phyloP scores from a whole-genome alignment of 2,329 filamentous ascomycete species.

The Trichoderma sp. region DNA sequence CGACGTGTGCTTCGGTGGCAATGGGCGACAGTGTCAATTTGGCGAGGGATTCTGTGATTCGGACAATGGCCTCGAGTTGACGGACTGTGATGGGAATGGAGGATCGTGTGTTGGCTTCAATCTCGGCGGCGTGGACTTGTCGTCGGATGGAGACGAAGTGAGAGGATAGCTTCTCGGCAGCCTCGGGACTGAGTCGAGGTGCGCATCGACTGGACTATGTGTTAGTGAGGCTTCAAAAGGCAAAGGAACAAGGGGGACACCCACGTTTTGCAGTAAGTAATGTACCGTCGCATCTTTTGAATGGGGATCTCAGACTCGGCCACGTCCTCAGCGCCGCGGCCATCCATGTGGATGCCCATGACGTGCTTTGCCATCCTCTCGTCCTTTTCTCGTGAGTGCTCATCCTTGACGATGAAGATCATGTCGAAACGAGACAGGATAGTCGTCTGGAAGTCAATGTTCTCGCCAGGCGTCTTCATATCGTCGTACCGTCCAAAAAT shows the following conservation, averaged over 20 bases:
- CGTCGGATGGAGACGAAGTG: slow-evolving; percentile 96
- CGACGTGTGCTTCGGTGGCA: slow-evolving; percentile 88
- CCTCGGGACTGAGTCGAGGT: slow-evolving; percentile 84
- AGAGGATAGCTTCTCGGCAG: slow-evolving; percentile 92
- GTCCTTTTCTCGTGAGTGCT: slow-evolving; percentile 86
- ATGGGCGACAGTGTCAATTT: slow-evolving; percentile 86
- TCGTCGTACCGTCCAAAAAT: slow-evolving; percentile 98
- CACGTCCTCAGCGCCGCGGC: slow-evolving; percentile 77
- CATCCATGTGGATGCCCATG: slow-evolving; percentile 95
- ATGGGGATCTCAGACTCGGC: slow-evolving; percentile 86
- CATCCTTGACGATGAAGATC: slow-evolving; percentile 98
- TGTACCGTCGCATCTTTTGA: slow-evolving; percentile 96
- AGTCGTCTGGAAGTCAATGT: slow-evolving; percentile 99
- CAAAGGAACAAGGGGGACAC: slow-evolving; percentile 35
- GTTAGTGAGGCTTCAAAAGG: neutral
- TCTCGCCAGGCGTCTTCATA: slow-evolving; percentile 95
- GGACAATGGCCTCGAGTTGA: slow-evolving; percentile 94
- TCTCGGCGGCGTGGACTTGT: slow-evolving; percentile 88
- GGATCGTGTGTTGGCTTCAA: slow-evolving; percentile 85
- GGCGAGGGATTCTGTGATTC: slow-evolving; percentile 93
- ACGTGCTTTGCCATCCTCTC: slow-evolving; percentile 95
- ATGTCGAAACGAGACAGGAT: slow-evolving; percentile 98
- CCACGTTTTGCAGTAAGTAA: slow-evolving; percentile 94
- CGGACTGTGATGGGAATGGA: slow-evolving; percentile 97
- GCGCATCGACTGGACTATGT: slow-evolving; percentile 71